Evolutionary conservation across 2,329 filamentous ascomycete genomes (phyloP).

Genomic region (Claviceps digitariae): DNA sequence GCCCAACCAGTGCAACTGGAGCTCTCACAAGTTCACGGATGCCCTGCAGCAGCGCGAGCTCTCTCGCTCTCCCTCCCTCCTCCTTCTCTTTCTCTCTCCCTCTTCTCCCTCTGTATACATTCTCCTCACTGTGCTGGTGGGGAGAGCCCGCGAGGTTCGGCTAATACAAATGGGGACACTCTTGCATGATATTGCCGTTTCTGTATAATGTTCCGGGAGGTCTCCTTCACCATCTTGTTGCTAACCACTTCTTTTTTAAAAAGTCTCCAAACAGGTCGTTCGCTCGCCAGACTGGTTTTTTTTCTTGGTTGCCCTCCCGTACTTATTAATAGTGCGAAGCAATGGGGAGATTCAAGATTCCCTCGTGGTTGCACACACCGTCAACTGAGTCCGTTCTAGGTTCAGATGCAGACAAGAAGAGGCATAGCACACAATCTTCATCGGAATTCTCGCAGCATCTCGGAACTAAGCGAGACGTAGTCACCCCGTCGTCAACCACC

Average conservation of each 20-base stretch:
- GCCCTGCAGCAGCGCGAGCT: neutral
- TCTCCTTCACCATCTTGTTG: neutral
- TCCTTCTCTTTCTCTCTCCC: too few species aligned
- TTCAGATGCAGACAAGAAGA: slow-evolving; percentile 17
- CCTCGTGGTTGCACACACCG: slow-evolving; percentile 20
- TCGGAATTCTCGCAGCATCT: slow-evolving; percentile 14
- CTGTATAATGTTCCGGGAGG: neutral
- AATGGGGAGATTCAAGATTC: slow-evolving; percentile 23
- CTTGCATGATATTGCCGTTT: neutral
- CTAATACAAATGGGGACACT: neutral
- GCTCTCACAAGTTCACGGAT: neutral
- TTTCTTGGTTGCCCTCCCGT: neutral
- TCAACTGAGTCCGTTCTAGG: slow-evolving; percentile 8
- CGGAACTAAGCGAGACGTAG: slow-evolving; percentile 10
- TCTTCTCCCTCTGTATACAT: too few species aligned
- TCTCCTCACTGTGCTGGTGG: neutral
- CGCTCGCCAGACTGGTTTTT: neutral
- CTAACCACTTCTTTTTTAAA: neutral
- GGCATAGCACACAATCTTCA: slow-evolving; percentile 21
- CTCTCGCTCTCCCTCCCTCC: neutral
- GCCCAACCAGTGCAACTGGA: slow-evolving; percentile 2
- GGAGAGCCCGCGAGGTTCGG: neutral
- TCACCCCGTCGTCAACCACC: neutral
- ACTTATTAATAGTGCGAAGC: neutral
- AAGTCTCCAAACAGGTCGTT: neutral